Percentiles rank a stretch among this genome's conserved stretches.
phyloP scores from a whole-genome alignment of 805 yeast genomes.

The Pichia exigua region DNA sequence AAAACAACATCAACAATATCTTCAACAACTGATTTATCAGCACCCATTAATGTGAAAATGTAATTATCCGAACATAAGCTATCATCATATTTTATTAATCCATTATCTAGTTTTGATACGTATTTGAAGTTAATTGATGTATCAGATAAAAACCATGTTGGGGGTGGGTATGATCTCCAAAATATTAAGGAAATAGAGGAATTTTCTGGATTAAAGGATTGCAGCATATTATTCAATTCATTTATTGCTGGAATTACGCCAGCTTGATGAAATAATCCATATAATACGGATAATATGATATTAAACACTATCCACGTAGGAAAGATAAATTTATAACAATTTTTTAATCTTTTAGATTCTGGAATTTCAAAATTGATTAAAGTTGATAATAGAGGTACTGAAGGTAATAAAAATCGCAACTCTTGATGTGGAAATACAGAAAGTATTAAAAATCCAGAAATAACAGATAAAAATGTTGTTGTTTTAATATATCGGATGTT shows the following conservation, averaged over 20 bases:
- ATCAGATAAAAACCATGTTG: slow-evolving; percentile 57
- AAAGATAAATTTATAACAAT: slow-evolving; percentile 21
- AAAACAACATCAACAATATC: not conserved
- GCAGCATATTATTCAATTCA: slow-evolving; percentile 22
- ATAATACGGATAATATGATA: slow-evolving; percentile 44
- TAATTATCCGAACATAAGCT: not conserved
- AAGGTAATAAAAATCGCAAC: slow-evolving; percentile 74
- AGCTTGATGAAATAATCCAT: slow-evolving; percentile 86
- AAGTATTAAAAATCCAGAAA: slow-evolving; percentile 54
- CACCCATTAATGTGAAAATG: slow-evolving; percentile 1
- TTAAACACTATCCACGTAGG: slow-evolving; percentile 61
- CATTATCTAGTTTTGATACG: not conserved
- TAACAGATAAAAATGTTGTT: slow-evolving; percentile 49
- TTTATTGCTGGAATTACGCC: slow-evolving; percentile 71
- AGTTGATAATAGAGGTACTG: slow-evolving; percentile 61
- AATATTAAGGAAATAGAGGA: slow-evolving; percentile 42
- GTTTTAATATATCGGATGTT: slow-evolving; percentile 36
- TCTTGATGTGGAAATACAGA: slow-evolving; percentile 90
- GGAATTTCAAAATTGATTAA: slow-evolving; percentile 31
- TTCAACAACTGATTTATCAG: not conserved
- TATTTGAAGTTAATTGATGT: not conserved
- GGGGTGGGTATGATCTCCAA: slow-evolving; percentile 96
- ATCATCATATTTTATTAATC: not conserved
- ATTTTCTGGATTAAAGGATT: not conserved
- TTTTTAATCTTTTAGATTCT: not conserved